Evolutionary conservation across 257 asterid genomes (phyloP).

Genomic region (Solanum dulcamara): DNA sequence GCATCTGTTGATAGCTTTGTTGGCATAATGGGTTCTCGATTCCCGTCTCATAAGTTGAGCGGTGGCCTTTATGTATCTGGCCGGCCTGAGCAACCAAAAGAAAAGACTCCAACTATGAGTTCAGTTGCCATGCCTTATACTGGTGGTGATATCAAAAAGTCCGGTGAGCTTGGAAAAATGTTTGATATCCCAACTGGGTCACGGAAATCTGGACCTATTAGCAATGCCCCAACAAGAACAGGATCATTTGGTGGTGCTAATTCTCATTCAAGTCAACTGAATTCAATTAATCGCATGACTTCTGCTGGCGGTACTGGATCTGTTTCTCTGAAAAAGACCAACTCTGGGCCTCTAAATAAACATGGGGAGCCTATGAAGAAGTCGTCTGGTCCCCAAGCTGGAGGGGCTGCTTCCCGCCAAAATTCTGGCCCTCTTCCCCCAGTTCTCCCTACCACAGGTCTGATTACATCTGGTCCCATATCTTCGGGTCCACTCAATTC

Average conservation of each 20-base stretch:
- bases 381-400: conserved; percentile 83
- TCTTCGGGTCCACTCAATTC: conserved; percentile 71
- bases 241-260: conserved; percentile 64
- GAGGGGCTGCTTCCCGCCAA: conserved; percentile 56
- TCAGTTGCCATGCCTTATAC: conserved; percentile 88
- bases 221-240: conserved; percentile 43
- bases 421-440: conserved; percentile 77
- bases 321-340: conserved; percentile 59
- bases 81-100: conserved; percentile 90
- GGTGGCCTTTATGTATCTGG: conserved; percentile 85
- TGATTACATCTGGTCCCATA: conserved; percentile 78
- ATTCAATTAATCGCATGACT: conserved; percentile 34
- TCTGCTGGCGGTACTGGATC: conserved; percentile 53
- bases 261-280: conserved; percentile 57
- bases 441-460: conserved; percentile 74
- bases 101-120: conserved; percentile 60
- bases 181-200: conserved; percentile 77
- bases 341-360: conserved; percentile 75
- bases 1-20: neutral
- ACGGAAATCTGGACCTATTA: conserved; percentile 78
- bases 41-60: conserved; percentile 91
- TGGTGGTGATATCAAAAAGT: conserved; percentile 86
- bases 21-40: conserved; percentile 67
- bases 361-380: conserved; percentile 84
- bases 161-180: conserved; percentile 96